phyloP scores from a whole-genome alignment of 371 early-diverging fungal species.

The Rhizomucor pusillus region DNA sequence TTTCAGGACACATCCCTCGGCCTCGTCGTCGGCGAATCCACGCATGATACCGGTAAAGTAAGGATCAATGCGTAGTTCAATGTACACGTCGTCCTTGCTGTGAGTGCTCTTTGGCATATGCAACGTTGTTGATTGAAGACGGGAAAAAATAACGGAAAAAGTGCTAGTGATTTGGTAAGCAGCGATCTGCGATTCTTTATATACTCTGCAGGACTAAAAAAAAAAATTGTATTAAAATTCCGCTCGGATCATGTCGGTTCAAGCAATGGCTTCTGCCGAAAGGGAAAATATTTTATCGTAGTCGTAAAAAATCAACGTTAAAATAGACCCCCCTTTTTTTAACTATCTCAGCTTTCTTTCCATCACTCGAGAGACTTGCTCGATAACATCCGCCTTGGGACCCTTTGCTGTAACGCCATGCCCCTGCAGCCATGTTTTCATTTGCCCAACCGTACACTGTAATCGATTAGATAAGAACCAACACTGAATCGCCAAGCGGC shows the following conservation, averaged over 20 bases:
- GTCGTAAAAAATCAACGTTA: too few species aligned
- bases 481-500: not conserved
- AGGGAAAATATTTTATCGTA: too few species aligned
- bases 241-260: constrained; percentile 10
- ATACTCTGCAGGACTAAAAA: not conserved
- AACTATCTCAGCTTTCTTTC: too few species aligned
- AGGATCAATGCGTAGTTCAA: constrained; percentile 32
- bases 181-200: not conserved
- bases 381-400: constrained; percentile 52
- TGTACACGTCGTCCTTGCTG: constrained; percentile 37
- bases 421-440: constrained; percentile 50
- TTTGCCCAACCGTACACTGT: constrained; percentile 42
- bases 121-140: not conserved
- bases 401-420: constrained; percentile 30
- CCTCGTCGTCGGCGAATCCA: constrained; percentile 43
- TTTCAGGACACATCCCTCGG: constrained; percentile 43
- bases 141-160: not conserved
- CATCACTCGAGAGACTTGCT: constrained; percentile 20
- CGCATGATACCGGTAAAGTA: constrained; percentile 44
- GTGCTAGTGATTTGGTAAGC: not conserved
- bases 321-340: too few species aligned
- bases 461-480: not conserved
- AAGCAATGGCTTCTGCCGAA: constrained; percentile 1
- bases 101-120: constrained; percentile 1
- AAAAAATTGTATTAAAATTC: not conserved